Percentiles rank a stretch among this genome's conserved stretches.
Evolutionary conservation across 1,139 yeast species (phyloP).

Genomic region (Kodamaea plutei): DNA sequence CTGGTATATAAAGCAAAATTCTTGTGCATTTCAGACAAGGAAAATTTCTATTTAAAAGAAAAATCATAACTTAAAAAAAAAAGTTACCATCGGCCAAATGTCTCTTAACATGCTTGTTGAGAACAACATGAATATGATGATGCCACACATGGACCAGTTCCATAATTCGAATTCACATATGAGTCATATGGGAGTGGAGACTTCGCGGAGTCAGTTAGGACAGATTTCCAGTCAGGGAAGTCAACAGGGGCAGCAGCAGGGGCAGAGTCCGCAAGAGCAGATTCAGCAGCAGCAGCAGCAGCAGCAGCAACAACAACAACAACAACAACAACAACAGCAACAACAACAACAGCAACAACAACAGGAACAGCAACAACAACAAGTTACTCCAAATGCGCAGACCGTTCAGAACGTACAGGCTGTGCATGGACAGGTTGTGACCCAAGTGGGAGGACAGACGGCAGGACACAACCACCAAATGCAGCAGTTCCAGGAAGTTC

Average conservation of each 20-base stretch:
- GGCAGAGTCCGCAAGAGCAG: background rate
- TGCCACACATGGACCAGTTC: slow-evolving; percentile 2
- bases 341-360: slow-evolving; percentile 1
- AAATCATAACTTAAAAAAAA: too few relatives aligned
- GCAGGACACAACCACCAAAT: background rate
- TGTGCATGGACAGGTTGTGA: background rate
- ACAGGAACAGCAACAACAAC: too few relatives aligned
- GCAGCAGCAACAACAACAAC: background rate
- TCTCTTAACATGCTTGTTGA: slow-evolving; percentile 2
- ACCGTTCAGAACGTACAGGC: too few relatives aligned
- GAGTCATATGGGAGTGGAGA: background rate
- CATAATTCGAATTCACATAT: background rate
- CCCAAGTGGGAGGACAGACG: background rate
- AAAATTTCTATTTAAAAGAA: too few relatives aligned
- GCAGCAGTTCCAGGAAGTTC: background rate
- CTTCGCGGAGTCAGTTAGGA: background rate
- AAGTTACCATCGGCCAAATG: too few relatives aligned
- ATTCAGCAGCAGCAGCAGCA: slow-evolving; percentile 1
- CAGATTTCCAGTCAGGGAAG: background rate
- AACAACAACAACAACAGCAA: background rate
- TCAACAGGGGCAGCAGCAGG: background rate
- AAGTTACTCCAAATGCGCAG: too few relatives aligned
- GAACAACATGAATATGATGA: slow-evolving; percentile 1
- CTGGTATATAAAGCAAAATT: too few relatives aligned
- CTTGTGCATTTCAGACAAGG: slow-evolving; percentile 1